Conservation (phyloP, 148 eudicot species). For the Silene latifolia region DNA sequence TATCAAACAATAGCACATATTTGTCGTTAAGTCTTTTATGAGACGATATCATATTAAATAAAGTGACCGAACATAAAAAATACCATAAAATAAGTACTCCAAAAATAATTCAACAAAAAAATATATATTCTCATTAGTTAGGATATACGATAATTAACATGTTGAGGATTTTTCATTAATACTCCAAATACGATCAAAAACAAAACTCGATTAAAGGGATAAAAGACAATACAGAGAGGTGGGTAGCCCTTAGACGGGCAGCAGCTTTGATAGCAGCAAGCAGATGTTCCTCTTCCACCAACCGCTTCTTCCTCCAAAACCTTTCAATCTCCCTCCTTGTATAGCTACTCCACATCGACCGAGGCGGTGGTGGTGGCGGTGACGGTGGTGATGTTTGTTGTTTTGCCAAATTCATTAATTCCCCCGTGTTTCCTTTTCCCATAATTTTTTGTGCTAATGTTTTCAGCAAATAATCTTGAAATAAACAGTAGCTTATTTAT, state of each 20-base stretch:
- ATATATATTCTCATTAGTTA: no score
- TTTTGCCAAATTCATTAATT: background rate
- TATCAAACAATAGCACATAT: background rate
- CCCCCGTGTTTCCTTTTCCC: conserved; percentile 9
- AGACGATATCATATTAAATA: no score
- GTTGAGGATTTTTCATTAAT: background rate
- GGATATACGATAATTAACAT: no score
- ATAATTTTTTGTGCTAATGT: background rate
- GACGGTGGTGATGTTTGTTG: conserved; percentile 14
- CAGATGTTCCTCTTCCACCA: conserved; percentile 70
- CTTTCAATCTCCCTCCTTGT: conserved; percentile 65
- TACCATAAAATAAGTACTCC: no score
- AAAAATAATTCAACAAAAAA: no score
- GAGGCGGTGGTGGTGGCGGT: conserved; percentile 33
- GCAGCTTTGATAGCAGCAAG: conserved; percentile 71
- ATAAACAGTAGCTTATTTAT: background rate
- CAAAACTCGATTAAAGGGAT: background rate
- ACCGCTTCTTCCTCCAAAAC: conserved; percentile 59
- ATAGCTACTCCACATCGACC: conserved; percentile 32
- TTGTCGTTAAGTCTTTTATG: background rate
- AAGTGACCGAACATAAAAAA: no score
- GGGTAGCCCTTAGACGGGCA: conserved; percentile 59
- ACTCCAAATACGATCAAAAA: background rate
- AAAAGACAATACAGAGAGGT: conserved; percentile 42
- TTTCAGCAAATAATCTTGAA: background rate